A percentile compares a stretch with the other conserved stretches of the same genome.
phyloP scores from a whole-genome alignment of 2,329 filamentous ascomycete genomes.

The Didymosphaeria variabile region DNA sequence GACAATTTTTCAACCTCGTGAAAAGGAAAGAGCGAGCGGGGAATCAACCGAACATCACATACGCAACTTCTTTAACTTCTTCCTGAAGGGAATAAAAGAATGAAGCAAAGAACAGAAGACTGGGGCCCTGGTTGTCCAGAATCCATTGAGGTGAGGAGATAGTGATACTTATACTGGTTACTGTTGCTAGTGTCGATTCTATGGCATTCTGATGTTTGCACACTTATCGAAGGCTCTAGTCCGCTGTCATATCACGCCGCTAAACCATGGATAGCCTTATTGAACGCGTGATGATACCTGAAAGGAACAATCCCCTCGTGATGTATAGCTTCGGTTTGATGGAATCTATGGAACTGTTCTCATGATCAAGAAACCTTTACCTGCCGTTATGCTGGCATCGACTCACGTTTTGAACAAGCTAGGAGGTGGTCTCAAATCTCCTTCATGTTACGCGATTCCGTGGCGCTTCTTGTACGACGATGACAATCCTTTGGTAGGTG shows the following conservation, averaged over 20 bases:
- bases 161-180: neutral
- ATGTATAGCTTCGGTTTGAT: neutral
- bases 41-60: neutral
- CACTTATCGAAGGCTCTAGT: neutral
- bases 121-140: neutral
- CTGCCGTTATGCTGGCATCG: no score
- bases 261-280: neutral
- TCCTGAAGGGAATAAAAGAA: neutral
- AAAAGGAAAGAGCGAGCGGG: neutral
- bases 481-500: neutral
- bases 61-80: neutral
- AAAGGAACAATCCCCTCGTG: neutral
- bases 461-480: neutral
- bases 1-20: neutral
- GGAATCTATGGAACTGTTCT: neutral
- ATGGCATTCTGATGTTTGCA: neutral
- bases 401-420: no score
- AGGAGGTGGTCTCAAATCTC: neutral
- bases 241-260: neutral
- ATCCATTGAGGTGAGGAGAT: neutral
- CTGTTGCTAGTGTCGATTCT: neutral
- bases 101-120: neutral
- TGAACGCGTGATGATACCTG: neutral
- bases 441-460: neutral
- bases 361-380: neutral